These are phyloP conservation scores for Zhuliangozyma parablackwelliae DNA, from an alignment of 1,139 yeast species.

Conservation along the genomic window DNA sequence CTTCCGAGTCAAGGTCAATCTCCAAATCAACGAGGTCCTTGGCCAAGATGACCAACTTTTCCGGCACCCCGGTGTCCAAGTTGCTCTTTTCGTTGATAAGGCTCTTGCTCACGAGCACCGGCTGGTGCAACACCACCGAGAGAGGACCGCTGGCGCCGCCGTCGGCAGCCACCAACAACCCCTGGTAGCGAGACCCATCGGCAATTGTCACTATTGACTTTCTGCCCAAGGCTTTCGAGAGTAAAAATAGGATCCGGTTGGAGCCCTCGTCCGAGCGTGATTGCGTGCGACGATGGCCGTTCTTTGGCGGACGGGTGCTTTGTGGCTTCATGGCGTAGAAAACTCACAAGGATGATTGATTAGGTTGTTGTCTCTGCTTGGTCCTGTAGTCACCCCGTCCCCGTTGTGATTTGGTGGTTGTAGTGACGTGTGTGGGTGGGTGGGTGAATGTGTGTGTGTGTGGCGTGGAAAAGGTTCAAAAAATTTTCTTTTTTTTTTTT, in stretches of 20 bases:
- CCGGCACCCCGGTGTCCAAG: slow-evolving; percentile 32
- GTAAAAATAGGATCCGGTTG: slow-evolving; percentile 46
- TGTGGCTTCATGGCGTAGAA: not conserved
- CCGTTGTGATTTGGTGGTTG: no score
- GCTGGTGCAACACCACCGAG: slow-evolving; percentile 52
- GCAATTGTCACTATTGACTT: slow-evolving; percentile 54
- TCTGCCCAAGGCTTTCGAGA: slow-evolving; percentile 55
- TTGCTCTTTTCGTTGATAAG: slow-evolving; percentile 31
- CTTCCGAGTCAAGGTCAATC: slow-evolving; percentile 38
- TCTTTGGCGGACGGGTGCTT: not conserved
- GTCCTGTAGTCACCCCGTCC: no score
- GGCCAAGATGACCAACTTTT: slow-evolving; percentile 48
- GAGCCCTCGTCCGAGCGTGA: slow-evolving; percentile 13
- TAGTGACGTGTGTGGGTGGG: no score
- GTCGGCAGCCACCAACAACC: slow-evolving; percentile 45
- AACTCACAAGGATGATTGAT: no score
- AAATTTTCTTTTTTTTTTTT: slow-evolving; percentile 1
- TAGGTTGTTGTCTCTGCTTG: no score
- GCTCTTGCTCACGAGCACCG: slow-evolving; percentile 27
- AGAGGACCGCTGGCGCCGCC: slow-evolving; percentile 20
- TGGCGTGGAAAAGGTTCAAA: no score
- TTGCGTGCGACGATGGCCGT: slow-evolving; percentile 1
- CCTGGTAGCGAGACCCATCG: slow-evolving; percentile 58
- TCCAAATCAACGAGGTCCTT: slow-evolving; percentile 65
- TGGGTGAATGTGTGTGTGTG: no score